Evolutionary conservation across 2,329 filamentous ascomycete genomes (phyloP).

Genomic region (Zymoseptoria ardabiliae): DNA sequence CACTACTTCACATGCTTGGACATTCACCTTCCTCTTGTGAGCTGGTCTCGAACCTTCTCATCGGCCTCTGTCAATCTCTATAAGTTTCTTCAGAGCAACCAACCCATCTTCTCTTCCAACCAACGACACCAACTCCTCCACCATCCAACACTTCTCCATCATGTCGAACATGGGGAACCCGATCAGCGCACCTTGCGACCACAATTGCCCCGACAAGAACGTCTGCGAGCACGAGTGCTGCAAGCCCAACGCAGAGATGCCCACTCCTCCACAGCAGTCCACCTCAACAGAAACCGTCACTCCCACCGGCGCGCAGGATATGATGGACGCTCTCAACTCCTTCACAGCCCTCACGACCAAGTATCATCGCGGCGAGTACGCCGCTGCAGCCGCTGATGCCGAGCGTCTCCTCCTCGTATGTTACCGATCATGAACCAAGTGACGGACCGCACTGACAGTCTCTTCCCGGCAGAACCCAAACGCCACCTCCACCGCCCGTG

Average conservation of each 20-base stretch:
- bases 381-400: too few species aligned
- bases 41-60: too few species aligned
- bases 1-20: background rate
- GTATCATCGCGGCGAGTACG: background rate
- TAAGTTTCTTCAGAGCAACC: background rate
- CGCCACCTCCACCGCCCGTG: too few species aligned
- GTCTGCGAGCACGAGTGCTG: too few species aligned
- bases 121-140: background rate
- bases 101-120: background rate
- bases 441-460: background rate
- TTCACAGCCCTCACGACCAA: background rate
- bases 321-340: background rate
- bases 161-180: background rate
- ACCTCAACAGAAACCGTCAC: background rate
- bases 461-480: too few species aligned
- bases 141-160: background rate
- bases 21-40: background rate
- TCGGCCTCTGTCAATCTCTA: background rate
- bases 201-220: too few species aligned
- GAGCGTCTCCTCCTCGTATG: background rate
- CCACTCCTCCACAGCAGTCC: background rate
- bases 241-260: too few species aligned
- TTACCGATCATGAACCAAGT: background rate
- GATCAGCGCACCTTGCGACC: background rate
- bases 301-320: background rate